Conservation (phyloP, 805 yeast genomes). For the Starmera quercuum region DNA sequence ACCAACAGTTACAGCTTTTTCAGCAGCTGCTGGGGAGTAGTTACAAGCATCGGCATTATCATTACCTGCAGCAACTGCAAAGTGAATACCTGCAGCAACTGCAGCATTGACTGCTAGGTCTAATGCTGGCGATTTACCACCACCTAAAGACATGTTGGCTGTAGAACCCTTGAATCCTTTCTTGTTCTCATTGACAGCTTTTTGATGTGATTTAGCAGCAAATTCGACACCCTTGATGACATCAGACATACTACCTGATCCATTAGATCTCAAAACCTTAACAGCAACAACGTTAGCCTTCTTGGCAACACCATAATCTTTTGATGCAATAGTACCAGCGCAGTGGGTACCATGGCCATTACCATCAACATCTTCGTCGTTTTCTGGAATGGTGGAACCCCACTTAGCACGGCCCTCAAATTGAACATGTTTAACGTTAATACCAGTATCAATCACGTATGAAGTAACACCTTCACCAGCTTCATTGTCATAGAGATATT, state of each 20-base stretch:
- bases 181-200: conserved; percentile 41
- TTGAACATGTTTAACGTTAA: conserved; percentile 66
- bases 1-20: conserved; percentile 84
- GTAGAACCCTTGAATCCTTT: conserved; percentile 78
- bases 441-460: conserved; percentile 87
- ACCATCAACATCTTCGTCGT: conserved; percentile 68
- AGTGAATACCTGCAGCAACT: conserved; percentile 78
- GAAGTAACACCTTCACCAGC: conserved; percentile 84
- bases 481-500: conserved; percentile 61
- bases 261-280: conserved; percentile 75
- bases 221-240: conserved; percentile 80
- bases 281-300: conserved; percentile 73
- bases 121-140: conserved; percentile 83
- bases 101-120: conserved; percentile 89
- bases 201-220: conserved; percentile 67
- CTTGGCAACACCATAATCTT: conserved; percentile 78
- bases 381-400: conserved; percentile 77
- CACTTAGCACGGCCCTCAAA: conserved; percentile 79
- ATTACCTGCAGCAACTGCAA: conserved; percentile 96
- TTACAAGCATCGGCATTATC: conserved; percentile 90
- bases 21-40: conserved; percentile 86
- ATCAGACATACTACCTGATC: conserved; percentile 78
- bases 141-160: conserved; percentile 92
- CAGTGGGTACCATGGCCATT: conserved; percentile 96
- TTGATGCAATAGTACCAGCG: conserved; percentile 91